Evolutionary conservation across 1,284 basidiomycete species (phyloP), one percentile per base, ranked within the genome.

Genomic region (Trichosporon asahii): DNA sequence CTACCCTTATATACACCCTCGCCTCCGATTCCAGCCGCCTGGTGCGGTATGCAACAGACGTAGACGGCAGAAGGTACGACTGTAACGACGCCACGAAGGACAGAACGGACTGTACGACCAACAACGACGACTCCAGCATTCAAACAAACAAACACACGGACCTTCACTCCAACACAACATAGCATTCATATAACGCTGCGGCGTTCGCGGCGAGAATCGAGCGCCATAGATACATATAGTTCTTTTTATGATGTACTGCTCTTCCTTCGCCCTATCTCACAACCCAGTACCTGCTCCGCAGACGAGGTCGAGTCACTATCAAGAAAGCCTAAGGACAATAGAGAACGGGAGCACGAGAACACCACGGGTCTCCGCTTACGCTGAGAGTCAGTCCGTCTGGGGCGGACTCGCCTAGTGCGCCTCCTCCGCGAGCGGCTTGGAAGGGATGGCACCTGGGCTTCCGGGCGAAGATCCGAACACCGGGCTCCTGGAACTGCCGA

Each of bases 391-490:
- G n/a, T n/a, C n/a, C n/a, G n/a, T n/a, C n/a, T n/a, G n/a, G n/a
- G n/a, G n/a, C n/a, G n/a, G n/a, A n/a, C 18, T 5, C 23, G 21
- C 49, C 49, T 53, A 53, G 49, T 12, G 49, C 49, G n/a, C 49
- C 49, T 53, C 49, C 49, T 25, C 49, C 57, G 57, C 57, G 29
- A 61, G 57, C 57, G 57, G 57, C 57, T 61, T 61, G 57, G 57
- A 15, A 18, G 57, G 29, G 11, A 61, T 23, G 7, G 6, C 3
- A 7, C 57, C 57, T 4, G 57, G 57, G 8, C 27, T 31, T 1
- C 57, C 57, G 29, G 57, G 57, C 1, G 29, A 18, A 15, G 57
- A 61, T 29, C 57, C 57, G 29, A 61, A 61, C 15, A 37, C 35
- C 11, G 35, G 35, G 35, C 35, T 37, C 35, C 35, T 37, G 11